Percentiles rank a stretch among this genome's conserved stretches.
Conservation (phyloP, 2,329 filamentous ascomycete genomes). For the Paecilomyces formosus region DNA sequence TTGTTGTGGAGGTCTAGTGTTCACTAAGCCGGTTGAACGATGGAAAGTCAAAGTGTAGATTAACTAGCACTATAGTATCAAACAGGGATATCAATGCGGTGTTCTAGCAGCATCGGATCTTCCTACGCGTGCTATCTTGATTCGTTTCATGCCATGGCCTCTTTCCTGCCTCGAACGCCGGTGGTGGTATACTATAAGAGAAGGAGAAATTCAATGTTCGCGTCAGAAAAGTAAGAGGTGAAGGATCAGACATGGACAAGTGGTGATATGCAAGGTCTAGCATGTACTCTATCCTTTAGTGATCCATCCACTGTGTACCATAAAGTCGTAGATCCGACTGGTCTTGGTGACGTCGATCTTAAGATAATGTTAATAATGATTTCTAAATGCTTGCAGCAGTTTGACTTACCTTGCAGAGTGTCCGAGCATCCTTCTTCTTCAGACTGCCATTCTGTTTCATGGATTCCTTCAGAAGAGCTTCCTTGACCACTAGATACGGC, state of each 20-base stretch:
- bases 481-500: constrained; percentile 90
- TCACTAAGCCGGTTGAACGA: neutral
- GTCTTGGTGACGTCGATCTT: constrained; percentile 77
- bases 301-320: constrained; percentile 88
- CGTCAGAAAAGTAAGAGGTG: neutral
- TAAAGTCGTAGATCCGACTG: constrained; percentile 85
- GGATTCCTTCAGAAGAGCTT: constrained; percentile 82
- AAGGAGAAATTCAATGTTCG: neutral
- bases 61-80: neutral
- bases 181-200: neutral
- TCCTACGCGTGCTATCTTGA: neutral
- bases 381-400: neutral
- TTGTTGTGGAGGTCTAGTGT: neutral
- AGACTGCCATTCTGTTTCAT: constrained; percentile 79
- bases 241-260: neutral
- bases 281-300: constrained; percentile 57
- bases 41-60: neutral
- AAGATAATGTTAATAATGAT: constrained; percentile 4
- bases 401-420: constrained; percentile 58
- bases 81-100: neutral
- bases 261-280: neutral
- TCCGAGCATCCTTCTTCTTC: constrained; percentile 89
- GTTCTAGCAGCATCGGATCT: neutral
- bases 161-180: neutral
- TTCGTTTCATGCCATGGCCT: neutral